Base-by-base conservation (phyloP, 1,139 yeast genomes). In the Protomyces arabidopsidicola region DNA sequence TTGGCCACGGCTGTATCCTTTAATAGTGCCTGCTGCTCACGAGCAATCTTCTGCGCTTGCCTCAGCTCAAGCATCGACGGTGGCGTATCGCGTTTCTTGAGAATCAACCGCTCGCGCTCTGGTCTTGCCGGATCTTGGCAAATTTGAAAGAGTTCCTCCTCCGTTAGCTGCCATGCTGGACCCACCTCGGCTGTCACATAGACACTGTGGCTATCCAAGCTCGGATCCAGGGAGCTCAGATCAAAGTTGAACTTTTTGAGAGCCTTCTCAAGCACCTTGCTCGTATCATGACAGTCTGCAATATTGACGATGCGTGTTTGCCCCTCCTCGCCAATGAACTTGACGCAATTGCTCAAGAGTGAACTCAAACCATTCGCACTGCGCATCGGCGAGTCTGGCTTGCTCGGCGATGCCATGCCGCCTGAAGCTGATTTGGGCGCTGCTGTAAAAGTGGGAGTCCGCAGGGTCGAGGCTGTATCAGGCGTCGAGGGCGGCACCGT, bases 221-320 rank as follows among this genome's bases (percentile, higher is more conserved):
- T 18, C 12, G 56, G 56, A 39, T 58, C 62, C 51, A 52, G 39
- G 14, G 62, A 51, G 27, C 42, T 42, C 39, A 56, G n/a, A 16
- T 53, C 84, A 45, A 68, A 57, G 31, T 67, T 70, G 31, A 68
- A 74, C 69, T 84, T 83, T 69, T 84, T 83, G 66, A 90, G 76
- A 1, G 88, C 85, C 69, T 85, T 85, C 60, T 84, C 78, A 73
- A 88, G 89, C 60, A 90, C 87, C 12, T 90, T 84, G 64, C 84
- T 87, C 1, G 96, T 91, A 71, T 86, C 87, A 73, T 84, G 86
- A 72, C 96, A 88, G 0, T 91, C 95, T 12, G 85, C 82, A 1
- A 90, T 86, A 70, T 87, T 86, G 50, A 90, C 86, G 60, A 82
- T 80, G 69, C 86, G 86, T 5, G 85, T 80, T n/a, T 86, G 79